These are phyloP conservation scores for Sphaerulina vaccinii DNA, from an alignment of 2,329 filamentous ascomycete genomes.

Conservation along the genomic window DNA sequence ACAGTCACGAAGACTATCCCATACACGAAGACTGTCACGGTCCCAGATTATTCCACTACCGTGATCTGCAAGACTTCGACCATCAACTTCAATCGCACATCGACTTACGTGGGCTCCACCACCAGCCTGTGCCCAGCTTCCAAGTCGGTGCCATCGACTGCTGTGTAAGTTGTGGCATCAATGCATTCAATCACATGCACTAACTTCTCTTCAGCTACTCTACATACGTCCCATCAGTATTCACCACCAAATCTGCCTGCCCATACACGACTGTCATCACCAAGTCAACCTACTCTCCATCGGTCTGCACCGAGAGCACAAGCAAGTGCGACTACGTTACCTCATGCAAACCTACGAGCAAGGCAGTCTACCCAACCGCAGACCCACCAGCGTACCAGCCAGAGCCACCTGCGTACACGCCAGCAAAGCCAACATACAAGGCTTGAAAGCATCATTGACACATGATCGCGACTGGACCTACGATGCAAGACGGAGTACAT, in stretches of 20 bases:
- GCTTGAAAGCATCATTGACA: background rate
- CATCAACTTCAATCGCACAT: slow-evolving; percentile 17
- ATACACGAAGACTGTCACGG: slow-evolving; percentile 17
- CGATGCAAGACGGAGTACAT: too few species aligned
- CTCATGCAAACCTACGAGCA: slow-evolving; percentile 3
- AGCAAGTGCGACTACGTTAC: slow-evolving; percentile 14
- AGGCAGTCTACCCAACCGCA: slow-evolving; percentile 12
- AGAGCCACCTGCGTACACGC: slow-evolving; percentile 1
- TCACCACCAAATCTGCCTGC: slow-evolving; percentile 19
- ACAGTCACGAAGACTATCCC: slow-evolving; percentile 20
- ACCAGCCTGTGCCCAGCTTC: slow-evolving; percentile 16
- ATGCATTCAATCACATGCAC: background rate
- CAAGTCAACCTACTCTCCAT: slow-evolving; percentile 10
- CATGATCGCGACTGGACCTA: too few species aligned
- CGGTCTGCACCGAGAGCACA: slow-evolving; percentile 20
- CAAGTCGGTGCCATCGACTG: slow-evolving; percentile 11
- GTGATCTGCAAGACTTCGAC: slow-evolving; percentile 22
- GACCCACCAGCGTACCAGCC: background rate
- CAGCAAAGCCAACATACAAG: slow-evolving; percentile 11
- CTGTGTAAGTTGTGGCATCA: slow-evolving; percentile 4
- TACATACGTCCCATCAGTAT: background rate
- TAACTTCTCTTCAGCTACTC: slow-evolving; percentile 8
- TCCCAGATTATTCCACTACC: slow-evolving; percentile 16
- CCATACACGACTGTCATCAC: slow-evolving; percentile 13
- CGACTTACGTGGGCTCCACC: slow-evolving; percentile 5